These are phyloP conservation scores for Acanthamoeba quina DNA, from an alignment of 208 protist genomes.

Conservation along the genomic window DNA sequence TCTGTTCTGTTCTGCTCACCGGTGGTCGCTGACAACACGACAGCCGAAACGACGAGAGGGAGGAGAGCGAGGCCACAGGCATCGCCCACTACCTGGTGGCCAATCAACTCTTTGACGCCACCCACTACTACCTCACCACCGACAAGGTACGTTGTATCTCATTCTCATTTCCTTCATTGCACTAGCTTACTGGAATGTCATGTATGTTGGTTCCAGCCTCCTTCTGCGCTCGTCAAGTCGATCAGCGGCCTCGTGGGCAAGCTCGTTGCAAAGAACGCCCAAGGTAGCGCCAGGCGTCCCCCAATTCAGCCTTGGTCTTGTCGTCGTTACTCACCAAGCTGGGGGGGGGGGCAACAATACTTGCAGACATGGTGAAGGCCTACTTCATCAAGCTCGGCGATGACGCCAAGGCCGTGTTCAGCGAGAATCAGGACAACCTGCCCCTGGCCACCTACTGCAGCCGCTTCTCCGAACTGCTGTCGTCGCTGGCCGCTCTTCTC, in stretches of 20 bases:
- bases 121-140: conserved; percentile 32
- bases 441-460: conserved; percentile 26
- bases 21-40: not conserved
- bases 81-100: not conserved
- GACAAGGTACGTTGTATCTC: not conserved
- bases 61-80: not conserved
- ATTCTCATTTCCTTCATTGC: not conserved
- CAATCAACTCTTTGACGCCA: conserved; percentile 55
- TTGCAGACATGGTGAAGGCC: not conserved
- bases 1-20: not conserved
- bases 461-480: conserved; percentile 22
- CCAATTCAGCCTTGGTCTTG: not conserved
- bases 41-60: not conserved
- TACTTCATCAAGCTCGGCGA: conserved; percentile 38
- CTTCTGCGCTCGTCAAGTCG: conserved; percentile 19
- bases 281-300: not conserved
- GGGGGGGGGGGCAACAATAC: not conserved
- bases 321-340: too few relatives aligned
- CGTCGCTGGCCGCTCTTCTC: not conserved
- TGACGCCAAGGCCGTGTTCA: not conserved
- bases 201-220: not conserved
- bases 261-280: conserved; percentile 27
- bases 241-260: conserved; percentile 46
- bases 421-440: not conserved
- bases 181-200: not conserved